Evolutionary conservation across 2,329 filamentous ascomycete species (phyloP), one percentile per base, ranked within the genome.

Genomic region (Colletotrichum melonis): DNA sequence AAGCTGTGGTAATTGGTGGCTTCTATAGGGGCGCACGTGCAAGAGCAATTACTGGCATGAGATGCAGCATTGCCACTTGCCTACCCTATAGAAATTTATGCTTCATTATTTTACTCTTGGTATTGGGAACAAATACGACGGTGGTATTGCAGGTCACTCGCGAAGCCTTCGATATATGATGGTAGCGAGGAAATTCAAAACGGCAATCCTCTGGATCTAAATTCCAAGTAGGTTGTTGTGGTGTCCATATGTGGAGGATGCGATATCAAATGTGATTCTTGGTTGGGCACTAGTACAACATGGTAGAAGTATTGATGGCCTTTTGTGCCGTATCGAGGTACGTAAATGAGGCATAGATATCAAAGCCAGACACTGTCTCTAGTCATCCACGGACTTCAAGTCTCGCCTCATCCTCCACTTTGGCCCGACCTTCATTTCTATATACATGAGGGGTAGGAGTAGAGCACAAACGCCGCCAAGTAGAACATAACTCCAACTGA

Each of bases 11-110:
- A 7, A 78, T 87, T 19, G 86, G 85, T 73, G 85, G 86, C 22
- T 85, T 87, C 55, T 86, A 84, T 77, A 87, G 85, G 16, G 84
- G 81, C 71, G 85, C 85, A 1, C 86, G 85, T 75, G 84, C 87
- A 64, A 79, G 86, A 62, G 85, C 85, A 1, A 84, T 80, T 16
- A 82, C 84, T 75, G 87, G 63, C 85, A 87, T 72, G 81, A 84
- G 3, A 84, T 86, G 81, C 83, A 84, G 69, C 69, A 81, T 68
- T 85, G 84, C 1, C 86, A 30, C 28, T 30, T 30, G 28, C 83
- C 59, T 79, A 84, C 56, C 83, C 84, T 16, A 86, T 86, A 83
- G 84, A 85, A 69, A 24, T 9, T 14, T 5, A 73, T 82, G 76
- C 60, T 1, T 12, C 19, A 32, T 22, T 19, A 58, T 22, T 26